Evolutionary conservation across 2,329 filamentous ascomycete genomes (phyloP).

Genomic region (Bipolaris bicolor): DNA sequence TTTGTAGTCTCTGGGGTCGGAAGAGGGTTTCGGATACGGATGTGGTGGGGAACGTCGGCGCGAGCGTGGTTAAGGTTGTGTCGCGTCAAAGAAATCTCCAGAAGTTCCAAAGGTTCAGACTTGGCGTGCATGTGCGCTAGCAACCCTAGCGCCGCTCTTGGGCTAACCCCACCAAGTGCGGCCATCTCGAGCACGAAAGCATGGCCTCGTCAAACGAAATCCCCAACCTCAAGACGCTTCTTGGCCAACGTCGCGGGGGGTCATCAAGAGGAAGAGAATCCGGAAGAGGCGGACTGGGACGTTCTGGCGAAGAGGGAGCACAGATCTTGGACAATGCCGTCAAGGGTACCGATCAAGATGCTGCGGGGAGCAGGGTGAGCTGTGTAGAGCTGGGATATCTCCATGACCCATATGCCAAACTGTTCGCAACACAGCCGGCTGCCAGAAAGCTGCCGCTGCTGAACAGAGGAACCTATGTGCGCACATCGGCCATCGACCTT

Average conservation of each 20-base stretch:
- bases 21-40: constrained; percentile 14
- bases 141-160: constrained; percentile 18
- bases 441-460: constrained; percentile 84
- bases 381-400: constrained; percentile 87
- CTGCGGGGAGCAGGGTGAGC: constrained; percentile 84
- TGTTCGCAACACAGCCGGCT: constrained; percentile 66
- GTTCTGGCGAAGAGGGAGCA: constrained; percentile 40
- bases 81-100: constrained; percentile 43
- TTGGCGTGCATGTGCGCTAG: constrained; percentile 28
- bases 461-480: constrained; percentile 93
- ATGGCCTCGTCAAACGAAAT: constrained; percentile 75
- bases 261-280: constrained; percentile 57
- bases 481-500: constrained; percentile 80
- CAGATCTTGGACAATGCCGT: constrained; percentile 72
- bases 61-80: constrained; percentile 17
- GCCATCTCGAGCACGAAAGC: constrained; percentile 22
- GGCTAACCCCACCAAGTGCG: constrained; percentile 37
- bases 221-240: constrained; percentile 74
- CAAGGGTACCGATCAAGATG: constrained; percentile 90
- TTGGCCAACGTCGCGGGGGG: constrained; percentile 56
- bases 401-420: constrained; percentile 75
- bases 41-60: constrained; percentile 15
- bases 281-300: constrained; percentile 38
- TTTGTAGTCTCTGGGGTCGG: constrained; percentile 15
- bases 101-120: constrained; percentile 22